A percentile compares a stretch with the other conserved stretches of the same genome.
Evolutionary conservation across 768 basidiomycete genomes (phyloP).

Genomic region (Termitomyces eurrhizus): DNA sequence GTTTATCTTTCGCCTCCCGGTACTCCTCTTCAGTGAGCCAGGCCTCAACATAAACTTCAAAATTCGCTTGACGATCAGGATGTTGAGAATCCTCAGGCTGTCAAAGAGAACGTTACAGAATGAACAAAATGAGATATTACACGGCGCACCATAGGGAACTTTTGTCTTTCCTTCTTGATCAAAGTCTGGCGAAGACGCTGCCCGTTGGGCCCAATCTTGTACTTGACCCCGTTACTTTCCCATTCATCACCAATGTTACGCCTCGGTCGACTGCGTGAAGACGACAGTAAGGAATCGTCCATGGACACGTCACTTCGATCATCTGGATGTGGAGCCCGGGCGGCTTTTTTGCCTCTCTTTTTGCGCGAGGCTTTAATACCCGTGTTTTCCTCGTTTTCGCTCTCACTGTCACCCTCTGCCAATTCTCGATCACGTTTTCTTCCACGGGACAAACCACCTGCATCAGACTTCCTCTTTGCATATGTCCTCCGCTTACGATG

Average conservation of each 20-base stretch:
- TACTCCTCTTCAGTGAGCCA: slow-evolving; percentile 81
- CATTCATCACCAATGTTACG: slow-evolving; percentile 67
- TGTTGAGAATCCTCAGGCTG: slow-evolving; percentile 79
- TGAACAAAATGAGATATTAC: neutral
- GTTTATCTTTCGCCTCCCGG: slow-evolving; percentile 54
- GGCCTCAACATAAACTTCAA: slow-evolving; percentile 72
- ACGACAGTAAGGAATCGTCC: slow-evolving; percentile 44
- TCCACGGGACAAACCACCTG: slow-evolving; percentile 37
- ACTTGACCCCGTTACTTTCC: slow-evolving; percentile 66
- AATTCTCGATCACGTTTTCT: slow-evolving; percentile 65
- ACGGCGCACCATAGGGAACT: slow-evolving; percentile 65
- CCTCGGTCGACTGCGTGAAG: slow-evolving; percentile 51
- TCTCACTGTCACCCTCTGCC: slow-evolving; percentile 43
- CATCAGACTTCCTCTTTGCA: slow-evolving; percentile 49
- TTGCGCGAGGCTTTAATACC: slow-evolving; percentile 34
- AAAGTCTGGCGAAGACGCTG: slow-evolving; percentile 65
- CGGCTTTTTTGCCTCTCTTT: slow-evolving; percentile 49
- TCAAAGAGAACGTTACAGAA: slow-evolving; percentile 2
- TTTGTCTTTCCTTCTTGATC: slow-evolving; percentile 67
- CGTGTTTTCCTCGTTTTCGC: slow-evolving; percentile 30
- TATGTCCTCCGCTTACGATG: slow-evolving; percentile 57
- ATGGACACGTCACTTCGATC: slow-evolving; percentile 44
- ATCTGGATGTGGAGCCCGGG: slow-evolving; percentile 25
- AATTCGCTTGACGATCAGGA: slow-evolving; percentile 62
- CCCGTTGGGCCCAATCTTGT: slow-evolving; percentile 69